Evolutionary conservation across 495 filamentous ascomycete species (phyloP), one percentile per base, ranked within the genome.

Genomic region (Xylaria bambusicola): DNA sequence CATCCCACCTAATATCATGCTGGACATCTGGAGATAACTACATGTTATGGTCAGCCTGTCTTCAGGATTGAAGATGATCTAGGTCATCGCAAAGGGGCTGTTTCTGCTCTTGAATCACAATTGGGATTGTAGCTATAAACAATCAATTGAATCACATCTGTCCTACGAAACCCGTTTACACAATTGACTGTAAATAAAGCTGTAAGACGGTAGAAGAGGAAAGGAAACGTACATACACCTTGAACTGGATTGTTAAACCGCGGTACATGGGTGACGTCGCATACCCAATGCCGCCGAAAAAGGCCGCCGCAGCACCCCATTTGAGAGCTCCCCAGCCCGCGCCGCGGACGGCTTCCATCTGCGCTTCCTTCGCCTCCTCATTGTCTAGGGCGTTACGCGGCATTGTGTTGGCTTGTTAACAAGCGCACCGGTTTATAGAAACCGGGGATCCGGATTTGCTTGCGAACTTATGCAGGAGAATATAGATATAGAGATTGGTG

Each of bases 211-310:
- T 41, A 31, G 21, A 21, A 60, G 47, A 10, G 31, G 27, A 61
- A 36, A 36, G 21, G 12, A 7, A 27, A 29, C 13, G 62, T 3
- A 74, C 85, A 62, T 82, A 90, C 78, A 93, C 85, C 77, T 96
- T 97, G 74, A 96, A 97, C 70, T 96, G 92, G 18, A 92, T 77
- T 2, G 92, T 97, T 62, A 96, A 69, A 0, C 88, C 84, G 24
- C 91, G 84, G 66, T 96, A 97, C 13, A 97, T 64, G 7, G 90
- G 91, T 17, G 86, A 86, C 55, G 85, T 67, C 35, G 71, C 66
- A 62, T 85, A 88, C 1, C 80, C 86, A 8, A 79, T 24, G 20
- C 73, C 82, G 24, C 80, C 86, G 40, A 88, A 75, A 23, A 81
- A 58, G 3, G 79, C 84, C n/a, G 77, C 75, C 24, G 75, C 82